Percentiles rank a stretch among this genome's conserved stretches.
phyloP scores from a whole-genome alignment of 108 stramenopile species.

The Cyclotella cryptica region DNA sequence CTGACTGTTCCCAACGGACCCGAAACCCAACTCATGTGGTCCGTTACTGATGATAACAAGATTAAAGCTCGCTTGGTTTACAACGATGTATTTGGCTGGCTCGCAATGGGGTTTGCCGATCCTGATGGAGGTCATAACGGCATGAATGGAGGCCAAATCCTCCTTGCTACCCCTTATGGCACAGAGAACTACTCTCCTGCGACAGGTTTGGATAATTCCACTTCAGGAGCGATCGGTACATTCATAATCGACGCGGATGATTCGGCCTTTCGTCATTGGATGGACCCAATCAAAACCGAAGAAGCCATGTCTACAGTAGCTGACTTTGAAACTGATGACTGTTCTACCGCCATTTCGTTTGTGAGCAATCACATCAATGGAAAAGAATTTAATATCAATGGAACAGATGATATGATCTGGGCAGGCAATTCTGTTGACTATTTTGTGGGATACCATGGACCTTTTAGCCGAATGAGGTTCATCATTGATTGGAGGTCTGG shows the following conservation, averaged over 20 bases:
- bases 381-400: constrained; percentile 38
- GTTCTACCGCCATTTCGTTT: constrained; percentile 70
- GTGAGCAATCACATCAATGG: constrained; percentile 58
- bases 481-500: constrained; percentile 51
- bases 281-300: constrained; percentile 39
- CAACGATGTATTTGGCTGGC: constrained; percentile 65
- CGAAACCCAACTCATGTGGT: constrained; percentile 49
- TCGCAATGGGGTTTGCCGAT: constrained; percentile 59
- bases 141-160: constrained; percentile 57
- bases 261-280: constrained; percentile 71
- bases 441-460: constrained; percentile 64
- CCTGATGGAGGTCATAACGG: constrained; percentile 46
- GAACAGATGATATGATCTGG: constrained; percentile 73
- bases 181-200: constrained; percentile 45
- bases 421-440: constrained; percentile 63
- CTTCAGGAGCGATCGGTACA: constrained; percentile 41
- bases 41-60: constrained; percentile 43
- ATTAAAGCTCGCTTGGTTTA: constrained; percentile 56
- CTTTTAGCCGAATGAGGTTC: constrained; percentile 31
- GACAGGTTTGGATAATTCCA: constrained; percentile 47
- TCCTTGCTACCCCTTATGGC: constrained; percentile 59
- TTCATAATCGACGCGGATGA: constrained; percentile 48
- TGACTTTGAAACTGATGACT: constrained; percentile 42
- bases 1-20: constrained; percentile 37
- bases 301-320: constrained; percentile 25